Evolutionary conservation across 2,329 filamentous ascomycete species (phyloP), one percentile per base, ranked within the genome.

Genomic region (Emmonsiellopsis sp.): DNA sequence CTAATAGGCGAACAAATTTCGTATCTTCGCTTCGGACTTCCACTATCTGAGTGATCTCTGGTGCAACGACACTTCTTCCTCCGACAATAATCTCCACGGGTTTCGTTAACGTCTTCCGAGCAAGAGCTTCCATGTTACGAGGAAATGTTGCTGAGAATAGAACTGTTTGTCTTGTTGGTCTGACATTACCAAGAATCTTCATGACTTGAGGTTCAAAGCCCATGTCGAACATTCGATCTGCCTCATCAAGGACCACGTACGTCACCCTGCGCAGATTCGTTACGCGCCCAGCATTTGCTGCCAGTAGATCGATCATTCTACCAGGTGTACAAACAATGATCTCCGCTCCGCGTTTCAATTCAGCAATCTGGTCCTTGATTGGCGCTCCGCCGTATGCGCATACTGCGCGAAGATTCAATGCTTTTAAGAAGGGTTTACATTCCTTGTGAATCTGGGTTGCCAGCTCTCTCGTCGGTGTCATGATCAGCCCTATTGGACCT

Each of bases 221-320:
- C 93, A 98, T 97, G 69, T 98, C 93, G 67, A 97, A 96, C 93
- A 98, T 97, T 57, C 93, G 86, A 71, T 98, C 93, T 47, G 93
- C 93, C 73, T 98, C 93, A 67, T 98, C 93, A 40, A 98, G 81
- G 9, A 98, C 93, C 26, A 96, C 84, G 67, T 97, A 98, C 0
- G 89, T 93, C 10, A 95, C 89, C 58, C 93, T 82, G 61, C 81
- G 84, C 54, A 98, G 77, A 64, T 94, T 97, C 10, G 92, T 95
- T 8, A 97, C 91, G 58, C 91, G 83, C n/a, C 92, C 92, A 59
- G 88, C 86, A 66, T 97, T 98, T 50, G 91, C 90, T 41, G 90
- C 89, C 34, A 98, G 77, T 15, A 98, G 80, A 75, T 98, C 93
- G 63, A 98, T 96, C 79, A 97, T 86, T 54, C 93, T 87, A 20